phyloP scores from a whole-genome alignment of 2,329 filamentous ascomycete genomes.

The Ambrosiella beaveri region DNA sequence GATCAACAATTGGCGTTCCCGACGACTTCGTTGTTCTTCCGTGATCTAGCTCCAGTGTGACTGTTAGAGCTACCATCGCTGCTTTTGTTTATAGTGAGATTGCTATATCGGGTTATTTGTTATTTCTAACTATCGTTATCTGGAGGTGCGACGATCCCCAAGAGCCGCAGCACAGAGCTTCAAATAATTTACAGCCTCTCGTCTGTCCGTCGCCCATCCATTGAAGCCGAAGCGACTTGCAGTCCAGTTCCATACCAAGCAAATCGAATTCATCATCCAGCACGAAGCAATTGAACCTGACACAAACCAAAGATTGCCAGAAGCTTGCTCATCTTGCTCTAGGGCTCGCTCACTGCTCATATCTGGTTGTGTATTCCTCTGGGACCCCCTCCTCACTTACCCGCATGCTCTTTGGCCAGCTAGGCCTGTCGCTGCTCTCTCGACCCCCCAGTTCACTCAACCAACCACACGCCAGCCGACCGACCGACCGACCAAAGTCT shows the following conservation, averaged over 20 bases:
- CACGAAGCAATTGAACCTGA: neutral
- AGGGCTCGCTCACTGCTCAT: neutral
- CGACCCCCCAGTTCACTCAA: constrained; percentile 1
- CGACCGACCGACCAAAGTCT: constrained; percentile 4
- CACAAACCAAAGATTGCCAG: neutral
- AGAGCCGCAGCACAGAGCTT: neutral
- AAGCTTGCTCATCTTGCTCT: neutral
- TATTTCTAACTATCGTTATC: constrained; percentile 7
- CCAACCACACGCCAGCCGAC: neutral
- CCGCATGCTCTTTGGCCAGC: neutral
- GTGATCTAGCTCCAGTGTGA: no score
- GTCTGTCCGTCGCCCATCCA: neutral
- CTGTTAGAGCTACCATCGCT: no score
- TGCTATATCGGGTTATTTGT: constrained; percentile 12
- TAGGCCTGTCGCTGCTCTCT: constrained; percentile 2
- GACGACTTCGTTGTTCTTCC: no score
- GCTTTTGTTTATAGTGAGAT: constrained; percentile 3
- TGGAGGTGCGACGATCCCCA: neutral
- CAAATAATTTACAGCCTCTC: neutral
- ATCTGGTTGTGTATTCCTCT: neutral
- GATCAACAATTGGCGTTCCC: no score
- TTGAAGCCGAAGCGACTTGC: neutral
- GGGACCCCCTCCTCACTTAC: neutral
- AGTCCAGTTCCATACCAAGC: neutral
- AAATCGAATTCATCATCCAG: neutral